Evolutionary conservation across 352 stramenopile species (phyloP), one percentile per base, ranked within the genome.

Genomic region (Pythium phragmiticola): DNA sequence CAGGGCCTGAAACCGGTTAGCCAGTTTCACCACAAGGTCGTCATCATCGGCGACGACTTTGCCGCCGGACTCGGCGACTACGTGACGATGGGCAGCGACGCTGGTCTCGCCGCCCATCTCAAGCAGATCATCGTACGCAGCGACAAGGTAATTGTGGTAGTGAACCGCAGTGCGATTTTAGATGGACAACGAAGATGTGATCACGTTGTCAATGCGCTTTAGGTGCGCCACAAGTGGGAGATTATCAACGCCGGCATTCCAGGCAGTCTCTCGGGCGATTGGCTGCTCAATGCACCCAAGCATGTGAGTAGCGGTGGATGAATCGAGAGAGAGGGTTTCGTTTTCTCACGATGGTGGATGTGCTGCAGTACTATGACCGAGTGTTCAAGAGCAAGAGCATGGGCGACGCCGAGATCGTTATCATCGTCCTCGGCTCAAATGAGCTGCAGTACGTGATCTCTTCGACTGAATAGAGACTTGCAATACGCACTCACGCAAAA

Each of bases 41-140:
- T 93, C 56, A 68, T 95, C 60, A 87, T 95, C 61, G 86, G 84
- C 37, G 86, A 95, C 59, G 86, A 91, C 68, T 95, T 95, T 62
- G 86, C 84, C 36, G 84, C 86, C 4, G 86, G 84, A 4, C 60
- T 92, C 34, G 84, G 86, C 53, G 86, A 95, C 68, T 91, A 88
- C 60, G 66, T 95, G 51, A 88, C 79, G 8, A 68, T 93, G 42
- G 73, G 70, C 30, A 73, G 56, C 26, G 53, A 66, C 21, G 82
- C 72, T 0, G 84, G 82, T 7, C 65, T 93, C 34, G 73, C 84
- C 12, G 57, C 75, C 39, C 77, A 92, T 66, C 73, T 95, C n/a
- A 66, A 75, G 43, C 64, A 67, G 16, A 67, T 82, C 39, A 66
- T 91, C 36, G 57, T 66, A 17, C 60, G 66, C 19, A 76, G 71